Conservation (phyloP, 208 protist species). For the Phytomonas sp. region DNA sequence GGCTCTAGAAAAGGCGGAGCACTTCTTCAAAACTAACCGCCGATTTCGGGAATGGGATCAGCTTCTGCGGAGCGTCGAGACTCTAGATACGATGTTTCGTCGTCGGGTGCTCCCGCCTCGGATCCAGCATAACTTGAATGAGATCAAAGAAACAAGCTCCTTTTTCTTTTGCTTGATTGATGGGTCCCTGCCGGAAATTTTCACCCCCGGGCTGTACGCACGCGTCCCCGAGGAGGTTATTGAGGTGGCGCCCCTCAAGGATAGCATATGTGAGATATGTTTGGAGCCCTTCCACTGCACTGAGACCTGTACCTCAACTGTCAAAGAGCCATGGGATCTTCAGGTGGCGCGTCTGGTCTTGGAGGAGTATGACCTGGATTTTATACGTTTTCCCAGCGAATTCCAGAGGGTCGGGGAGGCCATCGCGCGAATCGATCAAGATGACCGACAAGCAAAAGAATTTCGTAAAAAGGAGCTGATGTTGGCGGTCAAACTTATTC, state of each 20-base stretch:
- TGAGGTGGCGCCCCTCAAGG: conserved; percentile 47
- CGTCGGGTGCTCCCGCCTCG: conserved; percentile 28
- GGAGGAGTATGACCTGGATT: conserved; percentile 49
- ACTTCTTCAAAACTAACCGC: conserved; percentile 30
- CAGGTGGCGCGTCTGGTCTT: conserved; percentile 64
- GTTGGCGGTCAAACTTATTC: conserved; percentile 63
- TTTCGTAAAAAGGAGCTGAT: conserved; percentile 74
- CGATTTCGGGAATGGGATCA: conserved; percentile 67
- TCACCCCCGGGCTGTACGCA: conserved; percentile 62
- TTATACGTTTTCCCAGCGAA: conserved; percentile 40
- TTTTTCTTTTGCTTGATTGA: conserved; percentile 86
- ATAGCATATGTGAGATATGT: conserved; percentile 64
- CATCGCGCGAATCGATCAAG: conserved; percentile 53
- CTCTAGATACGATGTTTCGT: conserved; percentile 63
- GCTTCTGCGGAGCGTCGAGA: conserved; percentile 51
- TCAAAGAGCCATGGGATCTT: conserved; percentile 65
- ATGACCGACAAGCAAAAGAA: conserved; percentile 70
- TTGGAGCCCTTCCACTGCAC: conserved; percentile 71
- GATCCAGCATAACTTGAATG: conserved; percentile 29
- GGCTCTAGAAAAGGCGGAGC: conserved; percentile 40
- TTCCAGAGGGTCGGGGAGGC: conserved; percentile 33
- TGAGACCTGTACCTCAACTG: conserved; percentile 22
- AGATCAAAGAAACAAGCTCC: conserved; percentile 54
- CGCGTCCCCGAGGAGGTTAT: conserved; percentile 68
- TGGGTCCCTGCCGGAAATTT: conserved; percentile 52